Evolutionary conservation across 2,329 filamentous ascomycete genomes (phyloP).

Genomic region (Xylariaceae sp.): DNA sequence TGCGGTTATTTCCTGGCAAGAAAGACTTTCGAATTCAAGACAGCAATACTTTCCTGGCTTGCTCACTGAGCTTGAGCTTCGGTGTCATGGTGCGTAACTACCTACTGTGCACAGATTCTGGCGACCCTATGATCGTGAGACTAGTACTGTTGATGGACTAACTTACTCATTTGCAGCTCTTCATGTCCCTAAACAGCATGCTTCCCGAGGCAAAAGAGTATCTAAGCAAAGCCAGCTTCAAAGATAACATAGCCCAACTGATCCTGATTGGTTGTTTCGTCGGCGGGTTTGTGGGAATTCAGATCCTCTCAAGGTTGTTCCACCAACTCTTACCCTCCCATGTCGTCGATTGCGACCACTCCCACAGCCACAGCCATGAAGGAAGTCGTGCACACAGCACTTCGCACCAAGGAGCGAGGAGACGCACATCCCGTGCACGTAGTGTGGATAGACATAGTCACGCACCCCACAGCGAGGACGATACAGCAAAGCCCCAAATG

Average conservation of each 20-base stretch:
- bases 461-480: slow-evolving; percentile 12
- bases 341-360: slow-evolving; percentile 77
- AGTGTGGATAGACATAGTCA: slow-evolving; percentile 21
- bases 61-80: slow-evolving; percentile 87
- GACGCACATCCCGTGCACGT: slow-evolving; percentile 25
- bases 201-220: slow-evolving; percentile 81
- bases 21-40: slow-evolving; percentile 83
- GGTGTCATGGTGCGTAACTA: slow-evolving; percentile 78
- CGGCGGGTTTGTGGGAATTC: slow-evolving; percentile 71
- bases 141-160: neutral
- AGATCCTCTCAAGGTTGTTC: slow-evolving; percentile 67
- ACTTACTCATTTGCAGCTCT: slow-evolving; percentile 57
- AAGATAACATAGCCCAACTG: slow-evolving; percentile 64
- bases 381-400: slow-evolving; percentile 42
- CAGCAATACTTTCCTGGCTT: slow-evolving; percentile 82
- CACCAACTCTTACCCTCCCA: slow-evolving; percentile 75
- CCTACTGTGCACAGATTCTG: slow-evolving; percentile 1
- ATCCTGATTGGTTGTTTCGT: slow-evolving; percentile 68
- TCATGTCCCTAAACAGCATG: slow-evolving; percentile 91
- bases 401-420: slow-evolving; percentile 23
- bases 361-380: slow-evolving; percentile 70
- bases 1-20: slow-evolving; percentile 70
- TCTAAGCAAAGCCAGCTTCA: slow-evolving; percentile 65
- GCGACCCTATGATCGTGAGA: neutral
- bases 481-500: slow-evolving; percentile 10